Evolutionary conservation across 352 stramenopile genomes (phyloP).

Genomic region (Pythium phragmiticola): DNA sequence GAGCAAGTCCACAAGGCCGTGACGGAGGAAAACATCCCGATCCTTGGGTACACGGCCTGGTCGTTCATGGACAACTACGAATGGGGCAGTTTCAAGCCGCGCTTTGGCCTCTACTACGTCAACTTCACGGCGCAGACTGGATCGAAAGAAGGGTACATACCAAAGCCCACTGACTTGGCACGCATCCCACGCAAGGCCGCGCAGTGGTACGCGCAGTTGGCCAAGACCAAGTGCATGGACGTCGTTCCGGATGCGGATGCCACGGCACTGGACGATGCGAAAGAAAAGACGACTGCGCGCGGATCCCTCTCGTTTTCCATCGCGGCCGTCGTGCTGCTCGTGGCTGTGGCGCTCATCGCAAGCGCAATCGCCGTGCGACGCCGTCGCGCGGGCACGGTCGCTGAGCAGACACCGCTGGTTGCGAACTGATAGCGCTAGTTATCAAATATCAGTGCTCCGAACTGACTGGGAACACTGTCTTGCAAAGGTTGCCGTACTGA

Average conservation of each 20-base stretch:
- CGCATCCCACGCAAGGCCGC: constrained; percentile 48
- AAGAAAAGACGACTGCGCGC: background rate
- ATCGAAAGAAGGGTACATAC: constrained; percentile 31
- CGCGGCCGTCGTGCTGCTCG: background rate
- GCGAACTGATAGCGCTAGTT: background rate
- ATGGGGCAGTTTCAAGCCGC: constrained; percentile 78
- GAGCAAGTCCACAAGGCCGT: constrained; percentile 61
- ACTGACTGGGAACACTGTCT: background rate
- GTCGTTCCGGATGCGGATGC: constrained; percentile 83
- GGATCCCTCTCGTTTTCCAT: background rate
- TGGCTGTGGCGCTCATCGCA: background rate
- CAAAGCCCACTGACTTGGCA: constrained; percentile 29
- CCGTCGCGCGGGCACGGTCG: background rate
- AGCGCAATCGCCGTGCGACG: background rate
- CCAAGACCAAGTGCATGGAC: constrained; percentile 76
- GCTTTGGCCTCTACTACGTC: constrained; percentile 69
- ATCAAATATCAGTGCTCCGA: background rate
- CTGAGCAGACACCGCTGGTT: constrained; percentile 13
- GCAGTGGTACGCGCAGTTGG: constrained; percentile 55
- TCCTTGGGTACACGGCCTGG: constrained; percentile 94
- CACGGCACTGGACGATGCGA: constrained; percentile 30
- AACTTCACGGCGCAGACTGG: constrained; percentile 44
- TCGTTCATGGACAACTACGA: constrained; percentile 95
- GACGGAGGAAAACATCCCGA: constrained; percentile 52
- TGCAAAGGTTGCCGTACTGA: constrained; percentile 7